Base-by-base conservation (phyloP, 2,329 filamentous ascomycete species). In the Aspergillus ustus region DNA sequence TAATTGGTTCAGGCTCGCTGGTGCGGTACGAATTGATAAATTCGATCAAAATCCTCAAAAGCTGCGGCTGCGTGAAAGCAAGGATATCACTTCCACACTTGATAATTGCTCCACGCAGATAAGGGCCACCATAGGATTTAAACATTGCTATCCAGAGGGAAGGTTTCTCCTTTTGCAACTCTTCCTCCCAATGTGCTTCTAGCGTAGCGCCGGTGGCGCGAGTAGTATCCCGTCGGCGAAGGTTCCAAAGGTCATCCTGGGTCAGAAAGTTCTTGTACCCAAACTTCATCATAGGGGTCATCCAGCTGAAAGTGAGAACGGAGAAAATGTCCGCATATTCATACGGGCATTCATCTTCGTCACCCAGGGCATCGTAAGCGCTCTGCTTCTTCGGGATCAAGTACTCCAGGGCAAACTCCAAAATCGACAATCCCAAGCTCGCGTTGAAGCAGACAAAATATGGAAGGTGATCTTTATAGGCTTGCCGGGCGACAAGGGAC, bases 241-340 rank as follows among this genome's bases (percentile, higher is more conserved):
- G 82, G 63, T 92, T 94, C 96, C 96, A 99, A 25, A 99, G 84
- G 76, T 99, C 94, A 66, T 97, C 92, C 75, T 98, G 93, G 1
- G 93, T 97, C 64, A 99, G 83, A 75, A 88, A 99, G 62, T 93
- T 87, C 72, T 90, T 91, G 81, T 99, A 98, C 1, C 95, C 95
- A 73, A 90, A 90, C 73, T 89, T 93, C 95, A 99, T 99, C 86
- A 99, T 81, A 0, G 95, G 93, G 0, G 95, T 98, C 94, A 99
- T 97, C 95, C 95, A 99, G 58, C 91, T 89, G 77, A 99, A 99
- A 0, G 94, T 97, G 50, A 99, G 84, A 54, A 91, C 87, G 4
- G 94, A 97, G 79, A 99, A 99, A 56, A 98, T 84, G 63, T 94
- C 93, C 13, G 95, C 93, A 75, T 97, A 96, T 78, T 98, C 93